Evolutionary conservation across 1,284 basidiomycete genomes (phyloP), one percentile per base, ranked within the genome.

Genomic region (Agroathelia rolfsii): DNA sequence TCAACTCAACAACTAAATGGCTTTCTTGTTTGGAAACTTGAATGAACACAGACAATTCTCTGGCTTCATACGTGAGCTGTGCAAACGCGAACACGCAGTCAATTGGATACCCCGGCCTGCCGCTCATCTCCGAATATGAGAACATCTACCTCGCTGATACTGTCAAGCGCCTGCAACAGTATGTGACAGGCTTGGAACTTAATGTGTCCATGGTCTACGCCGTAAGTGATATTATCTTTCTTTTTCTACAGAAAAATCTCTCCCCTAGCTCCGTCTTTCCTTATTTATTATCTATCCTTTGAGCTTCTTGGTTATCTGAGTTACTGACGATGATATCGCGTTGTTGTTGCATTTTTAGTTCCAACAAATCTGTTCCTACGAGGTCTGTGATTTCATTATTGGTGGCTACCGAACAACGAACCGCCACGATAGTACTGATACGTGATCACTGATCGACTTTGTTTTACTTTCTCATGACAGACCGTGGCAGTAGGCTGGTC

Each of bases 1-100:
- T 20, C 44, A 78, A 70, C 80, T 77, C 50, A 92, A 90, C 57
- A 82, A 85, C 50, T 81, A n/a, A n/a, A n/a, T n/a, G n/a, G n/a
- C n/a, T n/a, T n/a, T n/a, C n/a, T n/a, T n/a, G n/a, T n/a, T n/a
- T n/a, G n/a, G n/a, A n/a, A n/a, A n/a, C n/a, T n/a, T n/a, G 18
- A 3, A 14, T 30, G 10, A 8, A 26, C 20, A 22, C 23, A 16
- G 22, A 78, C 56, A 66, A 64, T 45, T 76, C 75, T 6, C 61
- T 78, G n/a, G 66, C 71, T 2, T 62, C 72, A 3, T 69, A 64
- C 43, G 45, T 58, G 9, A 51, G 51, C 5, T 71, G 66, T 41
- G 38, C 51, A 0, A 69, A 68, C 41, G 41, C 57, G 0, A 60
- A 62, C 40, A 61, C 58, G 34, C 51, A 26, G 4, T 20, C 22